Conservation (phyloP, 116 monocot species). For the Papilionanthe hybrid region DNA sequence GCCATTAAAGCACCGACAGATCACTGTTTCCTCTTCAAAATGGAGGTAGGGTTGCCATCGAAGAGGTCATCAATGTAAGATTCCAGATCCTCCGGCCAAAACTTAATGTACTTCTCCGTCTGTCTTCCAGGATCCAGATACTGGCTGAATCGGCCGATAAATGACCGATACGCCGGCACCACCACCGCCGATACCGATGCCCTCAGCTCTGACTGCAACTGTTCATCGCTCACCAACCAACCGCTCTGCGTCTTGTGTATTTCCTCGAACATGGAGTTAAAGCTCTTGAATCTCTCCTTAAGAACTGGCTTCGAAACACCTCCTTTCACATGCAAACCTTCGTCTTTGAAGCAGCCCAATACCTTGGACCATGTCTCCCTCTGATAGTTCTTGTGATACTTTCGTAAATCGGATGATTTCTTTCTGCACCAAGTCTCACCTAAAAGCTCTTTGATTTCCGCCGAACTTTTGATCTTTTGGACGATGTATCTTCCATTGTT, state of each 20-base stretch:
- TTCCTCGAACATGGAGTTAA: slow-evolving; percentile 62
- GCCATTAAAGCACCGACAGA: neutral
- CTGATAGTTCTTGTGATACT: slow-evolving; percentile 75
- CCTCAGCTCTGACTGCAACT: slow-evolving; percentile 67
- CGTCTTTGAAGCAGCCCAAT: slow-evolving; percentile 51
- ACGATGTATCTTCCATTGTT: slow-evolving; percentile 86
- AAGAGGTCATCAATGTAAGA: slow-evolving; percentile 61
- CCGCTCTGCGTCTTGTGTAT: slow-evolving; percentile 64
- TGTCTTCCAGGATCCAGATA: slow-evolving; percentile 53
- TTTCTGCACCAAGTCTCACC: slow-evolving; percentile 61
- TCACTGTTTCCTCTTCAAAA: slow-evolving; percentile 26
- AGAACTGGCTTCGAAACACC: slow-evolving; percentile 48
- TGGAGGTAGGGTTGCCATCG: slow-evolving; percentile 37
- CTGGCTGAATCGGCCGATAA: slow-evolving; percentile 55
- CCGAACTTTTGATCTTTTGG: slow-evolving; percentile 59
- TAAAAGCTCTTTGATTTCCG: slow-evolving; percentile 49
- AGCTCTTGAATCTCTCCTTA: slow-evolving; percentile 67
- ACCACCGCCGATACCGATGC: slow-evolving; percentile 63
- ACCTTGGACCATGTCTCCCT: slow-evolving; percentile 67
- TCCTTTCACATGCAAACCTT: slow-evolving; percentile 38
- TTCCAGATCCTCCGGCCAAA: slow-evolving; percentile 60
- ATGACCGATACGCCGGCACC: slow-evolving; percentile 62
- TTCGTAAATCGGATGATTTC: slow-evolving; percentile 50
- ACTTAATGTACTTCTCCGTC: slow-evolving; percentile 76
- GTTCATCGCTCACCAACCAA: slow-evolving; percentile 71